Percentiles rank a stretch among this genome's conserved stretches.
Conservation (phyloP, 2,329 filamentous ascomycete species). For the Xylaria sp. region DNA sequence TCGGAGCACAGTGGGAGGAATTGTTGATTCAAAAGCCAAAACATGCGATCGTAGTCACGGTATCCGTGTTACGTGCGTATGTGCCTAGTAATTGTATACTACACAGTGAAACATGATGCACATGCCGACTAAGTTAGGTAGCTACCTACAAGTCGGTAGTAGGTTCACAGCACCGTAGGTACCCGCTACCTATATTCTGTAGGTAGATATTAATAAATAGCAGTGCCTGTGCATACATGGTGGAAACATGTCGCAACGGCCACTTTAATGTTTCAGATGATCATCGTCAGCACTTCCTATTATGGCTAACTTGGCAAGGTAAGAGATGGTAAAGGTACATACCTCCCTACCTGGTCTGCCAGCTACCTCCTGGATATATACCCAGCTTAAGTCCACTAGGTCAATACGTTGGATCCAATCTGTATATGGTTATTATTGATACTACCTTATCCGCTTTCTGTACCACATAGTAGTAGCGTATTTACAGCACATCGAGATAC, state of each 20-base stretch:
- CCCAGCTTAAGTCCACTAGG: no score
- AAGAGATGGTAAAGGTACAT: neutral
- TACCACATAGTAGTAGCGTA: neutral
- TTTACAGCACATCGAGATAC: no score
- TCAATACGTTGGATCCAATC: no score
- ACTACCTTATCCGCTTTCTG: neutral
- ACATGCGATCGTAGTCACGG: no score
- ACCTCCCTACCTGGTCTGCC: no score
- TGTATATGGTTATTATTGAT: neutral
- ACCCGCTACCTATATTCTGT: neutral
- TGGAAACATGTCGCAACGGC: neutral
- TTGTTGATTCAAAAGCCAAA: neutral
- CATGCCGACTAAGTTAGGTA: neutral
- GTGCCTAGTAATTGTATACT: no score
- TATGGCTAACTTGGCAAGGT: neutral
- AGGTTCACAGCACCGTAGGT: neutral
- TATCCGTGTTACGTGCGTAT: neutral
- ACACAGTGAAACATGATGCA: no score
- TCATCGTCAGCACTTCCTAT: constrained; percentile 4
- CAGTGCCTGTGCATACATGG: neutral
- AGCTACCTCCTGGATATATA: no score
- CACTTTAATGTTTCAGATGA: constrained; percentile 14
- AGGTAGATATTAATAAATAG: neutral
- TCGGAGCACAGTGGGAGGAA: neutral
- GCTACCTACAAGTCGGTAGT: neutral